Conservation (phyloP, 1,284 basidiomycete genomes). For the Rhodotorula sp. region DNA sequence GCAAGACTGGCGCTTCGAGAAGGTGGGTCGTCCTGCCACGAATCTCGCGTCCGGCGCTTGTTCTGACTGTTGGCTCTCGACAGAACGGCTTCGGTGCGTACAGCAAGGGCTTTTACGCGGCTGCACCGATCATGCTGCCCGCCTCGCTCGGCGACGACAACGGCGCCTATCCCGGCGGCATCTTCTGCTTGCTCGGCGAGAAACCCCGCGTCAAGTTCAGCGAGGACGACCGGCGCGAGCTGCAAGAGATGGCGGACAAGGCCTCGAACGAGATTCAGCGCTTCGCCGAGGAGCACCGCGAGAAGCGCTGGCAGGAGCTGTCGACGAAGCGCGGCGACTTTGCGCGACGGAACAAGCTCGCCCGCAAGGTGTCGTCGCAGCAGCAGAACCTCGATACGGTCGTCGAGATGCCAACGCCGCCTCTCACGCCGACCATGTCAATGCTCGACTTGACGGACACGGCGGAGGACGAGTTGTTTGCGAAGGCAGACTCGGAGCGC, state of each 20-base stretch:
- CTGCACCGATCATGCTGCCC: conserved; percentile 33
- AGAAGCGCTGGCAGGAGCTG: not conserved
- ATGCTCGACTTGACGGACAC: not conserved
- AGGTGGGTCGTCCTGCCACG: not conserved
- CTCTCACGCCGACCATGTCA: conserved; percentile 19
- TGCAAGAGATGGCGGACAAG: conserved; percentile 30
- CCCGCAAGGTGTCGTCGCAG: conserved; percentile 1
- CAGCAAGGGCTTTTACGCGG: conserved; percentile 35
- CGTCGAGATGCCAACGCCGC: conserved; percentile 29
- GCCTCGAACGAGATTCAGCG: conserved; percentile 28
- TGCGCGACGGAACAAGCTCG: conserved; percentile 11
- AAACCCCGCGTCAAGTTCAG: conserved; percentile 19
- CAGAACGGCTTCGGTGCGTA: conserved; percentile 32
- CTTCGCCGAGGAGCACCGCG: conserved; percentile 10
- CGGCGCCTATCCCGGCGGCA: conserved; percentile 26
- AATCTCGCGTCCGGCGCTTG: not conserved
- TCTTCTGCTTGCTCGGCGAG: conserved; percentile 36
- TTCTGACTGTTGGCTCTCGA: not conserved
- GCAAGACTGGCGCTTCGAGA: conserved; percentile 34
- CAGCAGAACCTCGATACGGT: conserved; percentile 25
- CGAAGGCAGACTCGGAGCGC: not conserved
- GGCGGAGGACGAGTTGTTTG: conserved; percentile 6
- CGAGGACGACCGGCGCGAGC: conserved; percentile 18
- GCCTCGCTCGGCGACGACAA: conserved; percentile 32
- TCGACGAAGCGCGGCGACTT: conserved; percentile 5